Base-by-base conservation (phyloP, 2,329 filamentous ascomycete genomes). In the Diaporthe caulivora region DNA sequence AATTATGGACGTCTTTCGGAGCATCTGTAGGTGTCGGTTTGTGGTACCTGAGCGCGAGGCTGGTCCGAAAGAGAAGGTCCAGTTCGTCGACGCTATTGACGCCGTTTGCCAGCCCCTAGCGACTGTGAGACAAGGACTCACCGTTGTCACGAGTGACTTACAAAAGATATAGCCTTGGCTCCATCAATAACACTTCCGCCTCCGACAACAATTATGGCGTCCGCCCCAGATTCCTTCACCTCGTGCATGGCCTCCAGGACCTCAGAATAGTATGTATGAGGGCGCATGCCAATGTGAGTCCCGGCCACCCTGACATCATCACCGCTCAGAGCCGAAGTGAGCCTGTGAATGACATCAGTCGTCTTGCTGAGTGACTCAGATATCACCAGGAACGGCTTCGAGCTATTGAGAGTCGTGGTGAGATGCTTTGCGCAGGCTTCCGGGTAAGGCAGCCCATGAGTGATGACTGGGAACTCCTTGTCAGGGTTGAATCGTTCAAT, bases 201-300 rank as follows among this genome's bases (percentile, higher is more conserved):
- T 29, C 76, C 77, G 0, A 78, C 65, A 17, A 74, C 74, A 4
- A 78, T 37, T 31, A 78, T 74, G 24, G 57, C 57, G 57, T 78
- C 77, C 6, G 76, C 75, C 7, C 65, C 60, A 1, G 75, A 53
- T 2, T 44, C 54, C 24, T 62, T 64, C 8, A 77, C 54, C 24
- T 76, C 74, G 1, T 47, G 44, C 26, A 72, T 51, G 40, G 77
- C 44, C 31, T 75, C 64, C 3, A 77, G 31, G 31, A 78, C 72
- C n/a, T 78, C 77, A 8, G 53, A 74, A 40, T 72, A 77, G 58
- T 75, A 75, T 31, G 77, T 77, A 42, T 78, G 77, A 13, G 77
- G 71, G 5, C 64, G 69, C 67, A 77, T 76, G 60, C 76, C 77
- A 9, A 72, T 54, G 31, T 64, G 71, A 24, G 74, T 54, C 37